Base-by-base conservation (phyloP, 2,329 filamentous ascomycete genomes). In the Claviceps pazoutovae region DNA sequence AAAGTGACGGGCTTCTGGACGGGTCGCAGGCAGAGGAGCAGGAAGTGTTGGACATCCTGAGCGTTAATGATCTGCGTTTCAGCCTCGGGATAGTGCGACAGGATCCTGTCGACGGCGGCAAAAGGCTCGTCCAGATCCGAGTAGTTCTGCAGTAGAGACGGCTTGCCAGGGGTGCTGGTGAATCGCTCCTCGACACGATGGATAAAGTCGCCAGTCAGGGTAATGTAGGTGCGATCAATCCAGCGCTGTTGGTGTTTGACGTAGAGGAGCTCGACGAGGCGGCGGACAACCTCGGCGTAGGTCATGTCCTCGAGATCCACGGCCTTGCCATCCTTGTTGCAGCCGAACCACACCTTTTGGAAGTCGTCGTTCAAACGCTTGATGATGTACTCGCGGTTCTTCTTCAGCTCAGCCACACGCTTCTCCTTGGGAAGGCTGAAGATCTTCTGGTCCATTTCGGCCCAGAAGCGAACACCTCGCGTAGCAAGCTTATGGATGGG, bases 401-500 rank as follows among this genome's bases (percentile, higher is more conserved):
- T 94, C 74, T 88, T 88, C 43, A 96, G 76, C 70, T 93, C 89
- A 2, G 85, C 78, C 21, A 95, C 75, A 43, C 89, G 84, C 76
- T 96, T 95, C 64, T 91, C 88, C 74, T 95, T 96, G 69, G 95
- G 90, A 48, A 98, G 74, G 64, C 82, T 86, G 75, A 98, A 98
- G 62, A 98, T 97, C 72, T 95, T 96, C 68, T 94, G 81, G 64
- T 98, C 93, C 89, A 98, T 95, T 72, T 98, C 94, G 48, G 89
- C 84, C 93, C 93, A 98, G 75, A 98, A 95, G 51, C 81, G 75
- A 47, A 98, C 90, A 78, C 93, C 93, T 54, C 94, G 86, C 48
- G 93, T 98, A 16, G 93, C 94, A 54, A 98, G 80, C 74, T 98
- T 98, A 75, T 98, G 93, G 56, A 98, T 98, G 5, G 93, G 94